These are phyloP conservation scores for Ceratocystis eucalypticola DNA, from an alignment of 2,329 filamentous ascomycete species.

Conservation along the genomic window DNA sequence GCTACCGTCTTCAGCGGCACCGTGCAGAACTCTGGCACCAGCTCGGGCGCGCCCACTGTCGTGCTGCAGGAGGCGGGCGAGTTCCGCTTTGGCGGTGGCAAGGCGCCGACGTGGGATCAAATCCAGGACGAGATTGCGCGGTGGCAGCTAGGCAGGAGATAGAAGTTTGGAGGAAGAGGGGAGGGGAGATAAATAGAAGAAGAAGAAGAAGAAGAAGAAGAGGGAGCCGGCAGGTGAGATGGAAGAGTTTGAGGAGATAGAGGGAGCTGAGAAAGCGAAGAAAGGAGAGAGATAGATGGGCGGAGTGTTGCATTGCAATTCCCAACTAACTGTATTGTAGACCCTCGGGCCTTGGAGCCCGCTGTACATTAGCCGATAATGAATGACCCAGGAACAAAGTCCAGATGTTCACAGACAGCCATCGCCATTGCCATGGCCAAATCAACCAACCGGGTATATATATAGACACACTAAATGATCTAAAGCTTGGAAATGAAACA, in stretches of 20 bases:
- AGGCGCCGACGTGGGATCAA: slow-evolving; percentile 67
- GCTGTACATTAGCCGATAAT: slow-evolving; percentile 17
- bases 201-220: neutral
- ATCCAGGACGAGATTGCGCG: slow-evolving; percentile 74
- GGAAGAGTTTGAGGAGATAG: neutral
- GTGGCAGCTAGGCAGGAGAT: slow-evolving; percentile 50
- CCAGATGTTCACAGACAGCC: neutral
- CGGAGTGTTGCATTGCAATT: neutral
- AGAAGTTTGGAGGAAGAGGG: neutral
- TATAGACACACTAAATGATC: neutral
- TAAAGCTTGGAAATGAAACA: neutral
- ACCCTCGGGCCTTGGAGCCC: slow-evolving; percentile 4
- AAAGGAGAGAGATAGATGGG: neutral
- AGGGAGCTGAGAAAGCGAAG: neutral
- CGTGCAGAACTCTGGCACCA: slow-evolving; percentile 59
- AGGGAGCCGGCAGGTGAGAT: neutral
- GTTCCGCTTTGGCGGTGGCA: slow-evolving; percentile 33
- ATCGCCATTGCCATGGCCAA: neutral
- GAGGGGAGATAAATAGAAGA: neutral
- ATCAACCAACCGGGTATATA: neutral
- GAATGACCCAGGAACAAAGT: slow-evolving; percentile 2
- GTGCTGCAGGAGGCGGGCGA: slow-evolving; percentile 84
- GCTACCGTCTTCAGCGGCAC: slow-evolving; percentile 61
- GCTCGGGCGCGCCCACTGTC: slow-evolving; percentile 82
- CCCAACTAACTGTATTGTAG: slow-evolving; percentile 1